These are phyloP conservation scores for Fusarium siculi DNA, from an alignment of 2,329 filamentous ascomycete species.

Conservation along the genomic window DNA sequence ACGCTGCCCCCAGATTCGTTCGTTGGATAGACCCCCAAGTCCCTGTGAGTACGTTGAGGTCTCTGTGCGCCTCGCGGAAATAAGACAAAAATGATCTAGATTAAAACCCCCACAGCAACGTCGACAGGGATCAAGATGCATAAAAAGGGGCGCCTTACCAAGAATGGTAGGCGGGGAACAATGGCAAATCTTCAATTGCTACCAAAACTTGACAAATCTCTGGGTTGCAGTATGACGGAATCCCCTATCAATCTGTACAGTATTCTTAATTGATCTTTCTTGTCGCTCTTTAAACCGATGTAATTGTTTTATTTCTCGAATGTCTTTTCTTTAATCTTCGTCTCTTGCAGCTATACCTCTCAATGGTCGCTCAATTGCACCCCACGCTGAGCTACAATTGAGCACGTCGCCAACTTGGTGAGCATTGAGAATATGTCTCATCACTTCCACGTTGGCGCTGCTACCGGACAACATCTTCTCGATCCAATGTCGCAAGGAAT, in stretches of 20 bases:
- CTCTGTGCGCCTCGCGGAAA: not conserved
- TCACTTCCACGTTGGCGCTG: constrained; percentile 36
- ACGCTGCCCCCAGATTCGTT: not conserved
- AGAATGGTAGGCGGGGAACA: not conserved
- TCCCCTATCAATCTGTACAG: not conserved
- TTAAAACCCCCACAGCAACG: not conserved
- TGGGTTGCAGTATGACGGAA: not conserved
- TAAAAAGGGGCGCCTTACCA: not conserved
- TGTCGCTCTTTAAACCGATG: constrained; percentile 34
- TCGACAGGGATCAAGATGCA: not conserved
- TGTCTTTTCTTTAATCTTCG: not conserved
- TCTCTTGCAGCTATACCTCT: not conserved
- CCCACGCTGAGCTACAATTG: not conserved
- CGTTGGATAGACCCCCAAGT: not conserved
- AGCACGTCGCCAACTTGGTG: not conserved
- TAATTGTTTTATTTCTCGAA: constrained; percentile 16
- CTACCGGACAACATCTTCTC: constrained; percentile 31
- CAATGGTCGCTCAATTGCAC: constrained; percentile 18
- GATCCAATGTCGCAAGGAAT: constrained; percentile 49
- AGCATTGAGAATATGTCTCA: constrained; percentile 33
- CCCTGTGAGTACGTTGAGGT: not conserved
- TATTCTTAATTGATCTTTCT: constrained; percentile 14
- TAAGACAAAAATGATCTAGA: not conserved
- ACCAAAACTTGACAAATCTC: constrained; percentile 21
- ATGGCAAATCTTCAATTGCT: not conserved